Conservation (phyloP, 2,329 filamentous ascomycete species). For the Endocalyx cinctus region DNA sequence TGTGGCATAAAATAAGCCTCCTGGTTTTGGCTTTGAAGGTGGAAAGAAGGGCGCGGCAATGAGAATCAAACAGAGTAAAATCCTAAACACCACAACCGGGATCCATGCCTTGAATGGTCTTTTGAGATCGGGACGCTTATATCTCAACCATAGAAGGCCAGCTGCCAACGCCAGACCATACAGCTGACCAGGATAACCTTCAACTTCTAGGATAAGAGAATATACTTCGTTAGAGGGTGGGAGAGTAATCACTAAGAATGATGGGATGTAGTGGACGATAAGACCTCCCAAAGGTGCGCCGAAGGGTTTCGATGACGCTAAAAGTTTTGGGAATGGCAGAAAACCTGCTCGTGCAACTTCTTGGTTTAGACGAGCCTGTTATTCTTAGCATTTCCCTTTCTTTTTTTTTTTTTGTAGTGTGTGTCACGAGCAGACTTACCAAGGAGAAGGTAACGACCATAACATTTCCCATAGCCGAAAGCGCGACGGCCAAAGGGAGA, state of each 20-base stretch:
- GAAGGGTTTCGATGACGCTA: conserved; percentile 64
- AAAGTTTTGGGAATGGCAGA: conserved; percentile 55
- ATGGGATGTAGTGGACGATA: conserved; percentile 64
- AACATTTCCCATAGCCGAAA: conserved; percentile 66
- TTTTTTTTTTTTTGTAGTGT: too few species aligned
- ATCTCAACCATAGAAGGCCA: conserved; percentile 58
- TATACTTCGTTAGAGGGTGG: conserved; percentile 64
- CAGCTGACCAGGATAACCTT: conserved; percentile 63
- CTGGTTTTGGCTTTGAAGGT: conserved; percentile 41
- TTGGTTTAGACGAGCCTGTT: conserved; percentile 61
- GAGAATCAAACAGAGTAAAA: conserved; percentile 48
- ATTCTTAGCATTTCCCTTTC: too few species aligned
- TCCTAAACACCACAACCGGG: conserved; percentile 51
- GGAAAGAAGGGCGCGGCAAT: conserved; percentile 60
- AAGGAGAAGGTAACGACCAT: conserved; percentile 67
- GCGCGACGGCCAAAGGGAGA: conserved; percentile 59
- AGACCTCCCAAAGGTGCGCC: conserved; percentile 64
- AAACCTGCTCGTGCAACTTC: conserved; percentile 70
- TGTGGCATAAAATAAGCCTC: conserved; percentile 48
- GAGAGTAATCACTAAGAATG: conserved; percentile 59
- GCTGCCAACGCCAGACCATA: conserved; percentile 52
- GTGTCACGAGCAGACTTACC: too few species aligned
- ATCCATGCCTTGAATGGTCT: conserved; percentile 64
- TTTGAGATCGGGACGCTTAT: conserved; percentile 52
- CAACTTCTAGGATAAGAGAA: conserved; percentile 68